Base-by-base conservation (phyloP, 345 rosid species). In the Sonneratia alba region DNA sequence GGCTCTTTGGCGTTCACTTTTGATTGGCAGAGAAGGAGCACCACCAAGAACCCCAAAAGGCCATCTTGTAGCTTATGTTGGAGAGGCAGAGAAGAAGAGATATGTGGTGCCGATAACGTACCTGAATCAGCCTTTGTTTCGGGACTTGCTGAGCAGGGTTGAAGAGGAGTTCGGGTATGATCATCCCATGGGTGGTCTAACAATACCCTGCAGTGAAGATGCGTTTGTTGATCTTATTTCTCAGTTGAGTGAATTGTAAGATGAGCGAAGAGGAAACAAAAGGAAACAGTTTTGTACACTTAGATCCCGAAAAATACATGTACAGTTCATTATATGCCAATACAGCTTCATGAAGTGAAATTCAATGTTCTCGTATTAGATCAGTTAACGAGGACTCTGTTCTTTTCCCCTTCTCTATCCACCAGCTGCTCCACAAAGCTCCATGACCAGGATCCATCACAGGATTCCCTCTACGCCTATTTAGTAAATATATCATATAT, bases 111-210 rank as follows among this genome's bases (percentile, higher is more conserved):
- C 81, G 1, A 22, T 80, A 9, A 74, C 82, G n/a, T 75, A 70
- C 75, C 69, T 84, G 75, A 78, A 73, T 65, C 79, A 48, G 16
- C 77, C 78, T 72, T 51, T 57, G 11, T 84, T 84, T 40, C 85
- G 70, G 32, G 77, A 71, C 34, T 72, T 84, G 77, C 71, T 82
- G n/a, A 40, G 71, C 36, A 73, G 62, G 49, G 75, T 79, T 16
- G 81, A 82, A 66, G 82, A 80, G 71, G 87, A 82, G 53, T 82
- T 80, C 45, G 79, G 87, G 42, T 80, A 73, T 61, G 53, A 73
- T 67, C 81, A 78, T 77, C 85, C 85, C 47, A 82, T 74, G 79
- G 85, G 84, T 1, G 79, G 82, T 40, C 81, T 82, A 69, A 84
- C 78, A 4, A 78, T 80, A 66, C 81, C 84, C 4, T 84, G 84